Percentiles rank a stretch among this genome's conserved stretches.
These are phyloP conservation scores for Saprolegnia diclina DNA, from an alignment of 352 stramenopile species.

Conservation along the genomic window DNA sequence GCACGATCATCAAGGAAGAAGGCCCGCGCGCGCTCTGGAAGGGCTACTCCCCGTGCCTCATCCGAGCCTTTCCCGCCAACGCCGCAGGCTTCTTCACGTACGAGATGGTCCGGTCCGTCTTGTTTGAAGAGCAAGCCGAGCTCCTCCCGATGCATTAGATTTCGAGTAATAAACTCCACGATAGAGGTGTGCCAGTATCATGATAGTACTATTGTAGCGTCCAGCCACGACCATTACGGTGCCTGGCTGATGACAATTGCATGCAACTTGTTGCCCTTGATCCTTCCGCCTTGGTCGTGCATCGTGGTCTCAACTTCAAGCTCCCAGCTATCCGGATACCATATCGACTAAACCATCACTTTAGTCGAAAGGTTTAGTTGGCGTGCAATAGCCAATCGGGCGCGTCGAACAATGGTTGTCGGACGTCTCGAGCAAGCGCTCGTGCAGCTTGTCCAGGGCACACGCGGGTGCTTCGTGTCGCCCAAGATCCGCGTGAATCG, in stretches of 20 bases:
- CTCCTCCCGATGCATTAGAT: neutral
- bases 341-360: neutral
- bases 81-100: conserved; percentile 21
- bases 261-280: too few species aligned
- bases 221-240: too few species aligned
- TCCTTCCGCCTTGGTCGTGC: too few species aligned
- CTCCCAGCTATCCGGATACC: too few species aligned
- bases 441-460: conserved; percentile 37
- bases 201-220: too few species aligned
- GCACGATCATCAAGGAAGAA: neutral
- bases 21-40: conserved; percentile 10
- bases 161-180: neutral
- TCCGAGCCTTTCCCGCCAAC: conserved; percentile 17
- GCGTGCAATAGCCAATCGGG: neutral
- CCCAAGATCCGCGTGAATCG: conserved; percentile 43
- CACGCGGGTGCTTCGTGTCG: conserved; percentile 46
- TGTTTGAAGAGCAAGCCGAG: conserved; percentile 13
- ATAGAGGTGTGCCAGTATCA: too few species aligned
- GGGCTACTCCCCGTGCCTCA: conserved; percentile 18
- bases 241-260: too few species aligned
- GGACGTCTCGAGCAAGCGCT: conserved; percentile 49
- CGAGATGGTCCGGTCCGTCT: conserved; percentile 20
- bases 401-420: conserved; percentile 31
- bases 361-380: neutral
- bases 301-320: too few species aligned